Base-by-base conservation (phyloP, 768 basidiomycete genomes). In the Roridomyces roridus region DNA sequence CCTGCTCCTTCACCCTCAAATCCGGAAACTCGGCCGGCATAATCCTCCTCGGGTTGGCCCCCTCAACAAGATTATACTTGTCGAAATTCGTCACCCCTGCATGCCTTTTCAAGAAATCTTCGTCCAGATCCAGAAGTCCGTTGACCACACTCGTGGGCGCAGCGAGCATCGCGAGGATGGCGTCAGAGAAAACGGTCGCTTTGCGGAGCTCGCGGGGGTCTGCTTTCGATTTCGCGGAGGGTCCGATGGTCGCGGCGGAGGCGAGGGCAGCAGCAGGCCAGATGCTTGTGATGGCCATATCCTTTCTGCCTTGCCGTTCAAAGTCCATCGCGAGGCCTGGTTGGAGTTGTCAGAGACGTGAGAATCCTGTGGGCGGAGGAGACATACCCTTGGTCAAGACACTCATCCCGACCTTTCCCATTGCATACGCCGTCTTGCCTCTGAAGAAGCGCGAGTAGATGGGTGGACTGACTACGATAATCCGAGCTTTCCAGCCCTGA, bases 341-440 rank as follows among this genome's bases (percentile, higher is more conserved):
- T n/a, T n/a, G 31, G 31, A 8, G 15, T 34, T 34, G 10, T 8
- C 10, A 11, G 10, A 3, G 15, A 10, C 15, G 31, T 34, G 31
- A 34, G 7, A 10, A 34, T 6, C 10, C 10, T 11, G 4, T 15
- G 31, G 11, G 7, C 31, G 10, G 31, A 34, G 31, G 11, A 34
- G 7, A 8, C 31, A 10, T 34, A 34, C 31, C 63, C 29, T 57
- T 60, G 3, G 63, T 64, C 21, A 64, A 47, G 23, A 61, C 63
- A 18, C 63, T 64, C 63, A 64, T 64, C 5, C 50, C 63, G 1
- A 64, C 51, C 31, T 64, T 64, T 10, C 63, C 63, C 63, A 64
- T 61, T 23, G 63, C 63, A 43, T 64, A 64, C 28, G 55, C 59
- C 4, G 63, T 64, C 63, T 64, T 64, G 34, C 63, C 63, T n/a